These are phyloP conservation scores for Ganoderma sinense DNA, from an alignment of 1,284 basidiomycete species.

Conservation along the genomic window DNA sequence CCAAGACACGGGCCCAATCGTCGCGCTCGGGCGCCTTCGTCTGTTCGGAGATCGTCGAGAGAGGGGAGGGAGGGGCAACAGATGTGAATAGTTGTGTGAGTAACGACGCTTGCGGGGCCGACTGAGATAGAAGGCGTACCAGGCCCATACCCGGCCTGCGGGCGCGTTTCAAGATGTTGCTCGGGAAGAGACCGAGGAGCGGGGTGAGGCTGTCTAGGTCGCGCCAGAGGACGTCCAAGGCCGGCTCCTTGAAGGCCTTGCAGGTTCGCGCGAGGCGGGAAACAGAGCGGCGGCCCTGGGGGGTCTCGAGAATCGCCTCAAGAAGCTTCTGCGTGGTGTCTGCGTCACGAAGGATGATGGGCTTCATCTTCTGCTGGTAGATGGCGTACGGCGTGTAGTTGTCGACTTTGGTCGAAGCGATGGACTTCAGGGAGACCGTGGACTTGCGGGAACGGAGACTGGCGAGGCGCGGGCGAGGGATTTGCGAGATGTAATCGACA, in stretches of 20 bases:
- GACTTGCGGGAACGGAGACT: constrained; percentile 48
- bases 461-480: constrained; percentile 47
- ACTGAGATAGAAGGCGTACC: constrained; percentile 53
- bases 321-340: constrained; percentile 68
- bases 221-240: constrained; percentile 75
- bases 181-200: constrained; percentile 73
- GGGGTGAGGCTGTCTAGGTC: constrained; percentile 80
- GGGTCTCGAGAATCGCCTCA: constrained; percentile 72
- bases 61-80: constrained; percentile 19
- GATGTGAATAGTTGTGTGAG: constrained; percentile 23
- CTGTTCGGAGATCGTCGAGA: constrained; percentile 44
- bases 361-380: constrained; percentile 59
- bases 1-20: constrained; percentile 72
- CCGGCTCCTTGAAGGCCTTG: constrained; percentile 73
- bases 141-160: constrained; percentile 76
- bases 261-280: constrained; percentile 78
- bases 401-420: constrained; percentile 43
- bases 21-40: constrained; percentile 63
- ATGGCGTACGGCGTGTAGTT: constrained; percentile 50
- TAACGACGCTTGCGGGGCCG: constrained; percentile 20
- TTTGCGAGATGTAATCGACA: constrained; percentile 51
- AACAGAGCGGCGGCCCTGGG: constrained; percentile 63
- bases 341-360: constrained; percentile 66
- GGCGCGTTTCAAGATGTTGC: constrained; percentile 67
- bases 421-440: constrained; percentile 40